Conservation (phyloP, 2,329 filamentous ascomycete species). For the Eurotiales sp. region DNA sequence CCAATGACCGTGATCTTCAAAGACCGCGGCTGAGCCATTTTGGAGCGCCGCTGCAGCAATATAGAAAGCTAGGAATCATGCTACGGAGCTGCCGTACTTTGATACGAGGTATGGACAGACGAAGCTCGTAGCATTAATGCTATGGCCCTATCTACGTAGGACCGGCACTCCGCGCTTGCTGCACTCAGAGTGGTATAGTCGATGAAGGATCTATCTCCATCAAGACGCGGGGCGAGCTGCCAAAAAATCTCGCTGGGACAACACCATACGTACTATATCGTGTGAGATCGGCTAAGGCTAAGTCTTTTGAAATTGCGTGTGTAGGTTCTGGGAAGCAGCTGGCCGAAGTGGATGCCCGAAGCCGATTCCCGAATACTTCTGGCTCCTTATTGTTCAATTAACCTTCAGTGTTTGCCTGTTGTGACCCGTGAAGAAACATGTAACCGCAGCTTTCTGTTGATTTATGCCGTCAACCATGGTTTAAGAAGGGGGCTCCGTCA, state of each 20-base stretch:
- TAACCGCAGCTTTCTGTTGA: no score
- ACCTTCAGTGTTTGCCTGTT: slow-evolving; percentile 2
- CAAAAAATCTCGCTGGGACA: no score
- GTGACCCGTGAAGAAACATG: background rate
- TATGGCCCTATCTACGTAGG: background rate
- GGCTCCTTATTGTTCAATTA: background rate
- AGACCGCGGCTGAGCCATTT: background rate
- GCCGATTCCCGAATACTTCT: background rate
- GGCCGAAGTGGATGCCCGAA: background rate
- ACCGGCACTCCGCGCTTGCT: no score
- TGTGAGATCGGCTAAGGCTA: background rate
- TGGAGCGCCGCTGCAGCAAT: no score
- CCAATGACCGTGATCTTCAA: background rate
- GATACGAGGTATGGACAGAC: background rate
- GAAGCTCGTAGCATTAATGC: no score
- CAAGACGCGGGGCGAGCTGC: no score
- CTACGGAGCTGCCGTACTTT: background rate
- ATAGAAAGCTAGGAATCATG: no score
- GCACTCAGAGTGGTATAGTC: no score
- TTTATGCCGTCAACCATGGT: no score
- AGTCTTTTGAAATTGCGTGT: background rate
- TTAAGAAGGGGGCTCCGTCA: no score
- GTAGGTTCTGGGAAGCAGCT: background rate
- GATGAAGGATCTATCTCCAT: no score
- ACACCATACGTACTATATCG: no score